Evolutionary conservation across 2,329 filamentous ascomycete genomes (phyloP), one percentile per base, ranked within the genome.

Genomic region (Diaporthe sp.): DNA sequence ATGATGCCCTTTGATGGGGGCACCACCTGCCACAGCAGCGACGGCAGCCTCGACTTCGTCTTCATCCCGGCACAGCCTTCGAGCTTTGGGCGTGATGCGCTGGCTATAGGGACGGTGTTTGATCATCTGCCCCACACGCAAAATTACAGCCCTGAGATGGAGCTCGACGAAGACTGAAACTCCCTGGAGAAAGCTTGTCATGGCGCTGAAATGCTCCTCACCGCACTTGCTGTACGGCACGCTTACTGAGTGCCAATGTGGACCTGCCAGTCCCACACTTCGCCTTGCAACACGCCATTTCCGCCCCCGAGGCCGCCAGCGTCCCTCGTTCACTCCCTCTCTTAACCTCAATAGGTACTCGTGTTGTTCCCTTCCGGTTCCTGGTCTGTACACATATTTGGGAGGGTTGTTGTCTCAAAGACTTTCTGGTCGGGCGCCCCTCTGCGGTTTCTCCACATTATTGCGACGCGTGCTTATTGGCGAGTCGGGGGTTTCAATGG

Each of bases 41-140:
- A 53, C 44, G 71, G 71, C 31, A 72, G 71, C 71, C 37, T 44
- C 2, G 71, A 53, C 46, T 55, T 72, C 25, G 58, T 44, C 44
- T 34, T 60, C 7, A 22, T 17, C 25, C 58, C 58, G 37, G 34
- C 39, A 6, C 31, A 46, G 37, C 34, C 71, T 34, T 34, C 58
- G 34, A 44, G 57, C n/a, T 25, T 73, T 31, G 71, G n/a, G 19
- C 71, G 44, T n/a, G 46, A 62, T 25, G 57, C 51, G 34, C 46
- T 28, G 46, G 34, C 34, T 2, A 44, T 55, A 4, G 71, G 71
- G 8, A 19, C 53, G 13, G 5, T 7, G 31, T 73, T 73, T 12
- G 58, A 53, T 34, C 12, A 68, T 31, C 15, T 37, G 22, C 31
- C 46, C 17, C 4, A 42, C 25, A 6, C 17, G 12, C 22, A 44